These are phyloP conservation scores for Leptodontidium sp. DNA, from an alignment of 2,329 filamentous ascomycete species.

Conservation along the genomic window DNA sequence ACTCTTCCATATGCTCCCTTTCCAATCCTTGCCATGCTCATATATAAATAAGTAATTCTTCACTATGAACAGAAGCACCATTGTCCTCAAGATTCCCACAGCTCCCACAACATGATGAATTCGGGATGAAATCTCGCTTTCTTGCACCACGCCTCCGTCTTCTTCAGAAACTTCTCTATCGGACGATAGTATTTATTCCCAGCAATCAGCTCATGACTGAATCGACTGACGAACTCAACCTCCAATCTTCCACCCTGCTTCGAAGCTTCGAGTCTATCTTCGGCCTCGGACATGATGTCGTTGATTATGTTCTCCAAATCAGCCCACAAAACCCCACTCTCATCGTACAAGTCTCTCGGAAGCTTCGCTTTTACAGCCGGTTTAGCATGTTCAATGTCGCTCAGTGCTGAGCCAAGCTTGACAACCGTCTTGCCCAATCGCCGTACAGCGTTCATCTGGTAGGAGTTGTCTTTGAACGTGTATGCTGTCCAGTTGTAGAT, in stretches of 20 bases:
- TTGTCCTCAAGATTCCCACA: conserved; percentile 10
- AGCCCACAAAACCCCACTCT: conserved; percentile 18
- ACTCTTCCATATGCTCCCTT: not conserved
- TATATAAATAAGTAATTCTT: no score
- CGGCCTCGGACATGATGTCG: conserved; percentile 22
- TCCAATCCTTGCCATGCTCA: not conserved
- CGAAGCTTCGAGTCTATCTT: conserved; percentile 10
- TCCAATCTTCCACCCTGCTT: conserved; percentile 20
- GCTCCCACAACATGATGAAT: conserved; percentile 18
- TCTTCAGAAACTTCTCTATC: conserved; percentile 17
- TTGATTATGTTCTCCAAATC: conserved; percentile 20
- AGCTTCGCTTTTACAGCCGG: conserved; percentile 8
- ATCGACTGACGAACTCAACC: conserved; percentile 18
- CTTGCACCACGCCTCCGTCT: conserved; percentile 26
- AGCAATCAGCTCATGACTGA: conserved; percentile 21
- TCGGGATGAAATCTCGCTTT: conserved; percentile 16
- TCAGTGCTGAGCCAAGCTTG: conserved; percentile 21
- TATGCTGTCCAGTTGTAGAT: conserved; percentile 24
- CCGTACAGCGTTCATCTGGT: conserved; percentile 20
- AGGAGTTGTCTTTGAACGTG: conserved; percentile 17
- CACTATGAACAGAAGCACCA: not conserved
- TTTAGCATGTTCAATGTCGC: conserved; percentile 17
- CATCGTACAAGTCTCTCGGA: conserved; percentile 15
- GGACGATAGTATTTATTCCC: conserved; percentile 8
- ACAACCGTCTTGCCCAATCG: conserved; percentile 16